Evolutionary conservation across 768 basidiomycete genomes (phyloP).

Genomic region (Psilocybe sp.): DNA sequence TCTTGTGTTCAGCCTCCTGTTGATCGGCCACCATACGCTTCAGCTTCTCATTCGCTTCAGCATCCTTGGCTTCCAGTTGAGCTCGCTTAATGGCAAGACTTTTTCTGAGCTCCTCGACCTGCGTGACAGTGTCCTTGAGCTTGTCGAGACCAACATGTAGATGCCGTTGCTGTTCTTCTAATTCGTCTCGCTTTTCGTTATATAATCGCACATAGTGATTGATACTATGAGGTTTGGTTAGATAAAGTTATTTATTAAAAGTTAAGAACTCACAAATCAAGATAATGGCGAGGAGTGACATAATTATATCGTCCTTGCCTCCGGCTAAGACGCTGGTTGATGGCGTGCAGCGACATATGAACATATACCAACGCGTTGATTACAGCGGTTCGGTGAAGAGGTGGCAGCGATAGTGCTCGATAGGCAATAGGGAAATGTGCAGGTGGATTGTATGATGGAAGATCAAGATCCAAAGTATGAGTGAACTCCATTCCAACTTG

Average conservation of each 20-base stretch:
- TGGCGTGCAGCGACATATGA: constrained; percentile 83
- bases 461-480: constrained; percentile 86
- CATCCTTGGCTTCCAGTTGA: constrained; percentile 90
- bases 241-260: constrained; percentile 6
- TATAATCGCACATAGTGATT: constrained; percentile 95
- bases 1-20: constrained; percentile 98
- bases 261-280: constrained; percentile 83
- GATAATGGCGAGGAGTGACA: constrained; percentile 95
- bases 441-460: constrained; percentile 78
- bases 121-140: constrained; percentile 90
- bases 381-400: constrained; percentile 84
- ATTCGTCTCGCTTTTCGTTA: constrained; percentile 93
- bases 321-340: constrained; percentile 86
- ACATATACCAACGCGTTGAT: constrained; percentile 93
- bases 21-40: constrained; percentile 98
- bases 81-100: constrained; percentile 92
- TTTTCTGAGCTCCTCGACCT: constrained; percentile 94
- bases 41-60: constrained; percentile 95
- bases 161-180: constrained; percentile 98
- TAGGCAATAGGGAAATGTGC: constrained; percentile 87
- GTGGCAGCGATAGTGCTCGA: constrained; percentile 80
- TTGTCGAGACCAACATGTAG: constrained; percentile 98
- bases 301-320: constrained; percentile 96
- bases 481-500: constrained; percentile 99
- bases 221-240: constrained; percentile 55